Base-by-base conservation (phyloP, 352 stramenopile genomes). In the Phytopythium chamaehyphon region DNA sequence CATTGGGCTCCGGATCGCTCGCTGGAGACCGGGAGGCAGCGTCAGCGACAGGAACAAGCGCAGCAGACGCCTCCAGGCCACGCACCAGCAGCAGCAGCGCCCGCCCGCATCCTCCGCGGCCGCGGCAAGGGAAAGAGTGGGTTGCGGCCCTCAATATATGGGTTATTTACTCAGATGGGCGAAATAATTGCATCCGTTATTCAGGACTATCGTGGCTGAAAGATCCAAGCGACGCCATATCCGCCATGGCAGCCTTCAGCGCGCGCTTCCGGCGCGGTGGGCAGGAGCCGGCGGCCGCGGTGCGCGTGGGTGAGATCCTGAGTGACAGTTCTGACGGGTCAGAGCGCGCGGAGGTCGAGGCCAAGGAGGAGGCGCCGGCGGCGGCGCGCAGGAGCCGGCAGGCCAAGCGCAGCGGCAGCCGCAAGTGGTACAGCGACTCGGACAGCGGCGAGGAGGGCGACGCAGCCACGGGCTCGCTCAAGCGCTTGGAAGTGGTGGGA, bases 251-350 rank as follows among this genome's bases (percentile, higher is more conserved):
- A 1, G 36, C 47, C 23, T 65, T 65, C 31, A n/a, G 47, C 42
- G 62, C 69, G 50, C 64, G 69, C 31, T 75, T 78, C 62, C 64
- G 57, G 47, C 64, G 54, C 47, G 52, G 59, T 28, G 21, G 47
- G 55, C 40, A 51, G 46, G 36, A 40, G 31, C 35, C 31, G 23
- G 23, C 22, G 40, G 55, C 33, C 16, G 26, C 21, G 55, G 28
- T 12, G 45, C 66, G 71, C 15, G 59, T 86, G 15, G 73, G 68
- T 7, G 73, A 86, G 43, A 78, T 86, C 58, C 52, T 84, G 45
- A 83, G 72, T 53, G 75, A 88, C 56, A 83, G 76, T 55, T 86
- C 69, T 15, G 75, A 84, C 39, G 55, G 73, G 35, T 77, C 70
- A 12, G 67, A 63, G 1, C 16, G 69, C 28, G 56, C 66, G 14